phyloP scores from a whole-genome alignment of 1,139 yeast species.

The Yamadazyma triangularis region DNA sequence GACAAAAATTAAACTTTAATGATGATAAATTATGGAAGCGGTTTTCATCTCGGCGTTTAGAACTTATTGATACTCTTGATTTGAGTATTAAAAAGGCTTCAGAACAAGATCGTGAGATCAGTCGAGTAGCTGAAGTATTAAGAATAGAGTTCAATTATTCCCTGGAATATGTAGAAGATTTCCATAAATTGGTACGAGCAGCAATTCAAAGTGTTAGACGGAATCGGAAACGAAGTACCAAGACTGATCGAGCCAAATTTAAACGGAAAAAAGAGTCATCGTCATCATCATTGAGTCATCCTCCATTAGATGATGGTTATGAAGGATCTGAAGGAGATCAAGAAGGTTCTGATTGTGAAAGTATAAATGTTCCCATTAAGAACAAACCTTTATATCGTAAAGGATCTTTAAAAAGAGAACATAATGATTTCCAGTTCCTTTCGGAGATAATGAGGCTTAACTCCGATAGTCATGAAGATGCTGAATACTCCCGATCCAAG shows the following conservation, averaged over 20 bases:
- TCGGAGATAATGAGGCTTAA: constrained; percentile 34
- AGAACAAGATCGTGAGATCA: constrained; percentile 83
- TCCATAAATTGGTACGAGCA: constrained; percentile 85
- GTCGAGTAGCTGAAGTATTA: constrained; percentile 69
- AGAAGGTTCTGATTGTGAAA: background rate
- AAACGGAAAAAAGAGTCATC: constrained; percentile 5
- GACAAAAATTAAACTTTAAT: constrained; percentile 66
- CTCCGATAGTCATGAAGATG: constrained; percentile 35
- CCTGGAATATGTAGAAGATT: constrained; percentile 55
- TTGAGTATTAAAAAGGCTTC: constrained; percentile 80
- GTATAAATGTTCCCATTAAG: background rate
- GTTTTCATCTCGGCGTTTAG: constrained; percentile 83
- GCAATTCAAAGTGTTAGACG: constrained; percentile 70
- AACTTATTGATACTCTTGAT: constrained; percentile 77
- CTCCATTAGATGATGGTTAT: constrained; percentile 1
- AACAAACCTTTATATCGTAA: background rate
- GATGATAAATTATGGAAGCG: constrained; percentile 87
- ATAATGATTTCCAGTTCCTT: constrained; percentile 16
- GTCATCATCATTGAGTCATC: constrained; percentile 7
- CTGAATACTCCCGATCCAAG: constrained; percentile 30
- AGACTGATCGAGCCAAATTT: constrained; percentile 17
- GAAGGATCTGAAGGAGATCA: background rate
- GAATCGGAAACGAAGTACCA: constrained; percentile 39
- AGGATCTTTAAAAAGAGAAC: background rate
- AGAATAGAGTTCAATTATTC: constrained; percentile 75